Base-by-base conservation (phyloP, 1,284 basidiomycete genomes). In the Grifola frondosa region DNA sequence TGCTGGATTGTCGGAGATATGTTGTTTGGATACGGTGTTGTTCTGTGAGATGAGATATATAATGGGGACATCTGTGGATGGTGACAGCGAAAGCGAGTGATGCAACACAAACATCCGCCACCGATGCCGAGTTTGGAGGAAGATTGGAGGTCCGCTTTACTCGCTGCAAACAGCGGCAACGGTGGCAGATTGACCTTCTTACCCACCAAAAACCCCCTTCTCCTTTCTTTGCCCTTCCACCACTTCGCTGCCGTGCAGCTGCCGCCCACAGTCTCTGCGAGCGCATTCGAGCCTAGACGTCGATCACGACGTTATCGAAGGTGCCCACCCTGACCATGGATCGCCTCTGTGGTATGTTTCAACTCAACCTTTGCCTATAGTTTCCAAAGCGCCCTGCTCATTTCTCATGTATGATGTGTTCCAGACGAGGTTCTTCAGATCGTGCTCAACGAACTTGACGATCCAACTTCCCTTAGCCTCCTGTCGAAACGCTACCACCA, bases 361-460 rank as follows among this genome's bases (percentile, higher is more conserved):
- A 38, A 35, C 37, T 39, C 44, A 33, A 30, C 30, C 42, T 38
- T 36, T 35, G 33, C 40, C 39, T 10, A 10, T 4, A 12, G 10
- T 17, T 28, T 46, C 38, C 30, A 22, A 39, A 31, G 7, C 22
- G 34, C 20, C 33, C 31, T 48, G 29, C 37, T 34, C 34, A 37
- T 33, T 25, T 31, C 52, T 36, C 36, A 33, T 38, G 23, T 17
- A 41, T 46, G 43, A 37, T 35, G 19, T 26, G 16, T 25, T 25
- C 28, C 46, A 83, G 84, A 85, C 65, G 85, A 88, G 66, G 69
- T 88, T 49, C 67, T 88, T 32, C 80, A 84, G 60, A 66, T 85
- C 52, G 75, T 88, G 59, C 75, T 88, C 61, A 83, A 79, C 64
- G 80, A 84, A 58, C 74, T 87, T 45, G 67, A 72, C 53, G 77